phyloP scores from a whole-genome alignment of 192 early-diverging fungal species.

The Dissophora ornata region DNA sequence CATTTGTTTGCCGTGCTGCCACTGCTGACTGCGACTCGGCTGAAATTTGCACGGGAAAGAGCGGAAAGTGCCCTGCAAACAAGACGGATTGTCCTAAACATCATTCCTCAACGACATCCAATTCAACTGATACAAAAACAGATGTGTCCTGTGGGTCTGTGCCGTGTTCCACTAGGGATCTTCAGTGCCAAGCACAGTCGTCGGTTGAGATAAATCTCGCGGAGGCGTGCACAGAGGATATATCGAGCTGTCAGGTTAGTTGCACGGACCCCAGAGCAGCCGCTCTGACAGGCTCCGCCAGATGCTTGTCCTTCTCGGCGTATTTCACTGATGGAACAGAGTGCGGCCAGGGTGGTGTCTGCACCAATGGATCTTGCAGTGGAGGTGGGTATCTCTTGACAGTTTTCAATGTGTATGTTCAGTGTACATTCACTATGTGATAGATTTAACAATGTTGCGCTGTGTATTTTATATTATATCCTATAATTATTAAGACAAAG shows the following conservation, averaged over 20 bases:
- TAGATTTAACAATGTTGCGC: too few relatives aligned
- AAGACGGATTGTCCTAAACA: slow-evolving; percentile 33
- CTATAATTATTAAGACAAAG: slow-evolving; percentile 20
- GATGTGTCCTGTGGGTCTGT: slow-evolving; percentile 17
- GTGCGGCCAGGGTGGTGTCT: slow-evolving; percentile 28
- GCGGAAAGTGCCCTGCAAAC: slow-evolving; percentile 37
- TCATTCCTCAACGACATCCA: neutral
- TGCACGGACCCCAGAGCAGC: slow-evolving; percentile 3
- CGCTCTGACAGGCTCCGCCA: neutral
- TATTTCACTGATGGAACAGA: slow-evolving; percentile 34
- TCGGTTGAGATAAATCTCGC: neutral
- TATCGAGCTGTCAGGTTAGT: slow-evolving; percentile 17
- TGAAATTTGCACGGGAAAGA: slow-evolving; percentile 35
- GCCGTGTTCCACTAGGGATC: slow-evolving; percentile 18
- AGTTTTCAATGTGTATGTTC: too few relatives aligned
- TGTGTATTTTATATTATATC: too few relatives aligned
- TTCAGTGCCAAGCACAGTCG: slow-evolving; percentile 35
- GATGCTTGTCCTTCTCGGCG: slow-evolving; percentile 3
- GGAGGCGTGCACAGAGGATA: slow-evolving; percentile 8
- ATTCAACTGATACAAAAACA: neutral
- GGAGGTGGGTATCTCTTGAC: slow-evolving; percentile 22
- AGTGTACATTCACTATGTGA: too few relatives aligned
- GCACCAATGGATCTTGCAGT: slow-evolving; percentile 16
- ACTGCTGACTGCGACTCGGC: slow-evolving; percentile 8
- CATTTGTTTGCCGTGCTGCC: slow-evolving; percentile 26